A percentile compares a stretch with the other conserved stretches of the same genome.
Evolutionary conservation across 2,329 filamentous ascomycete species (phyloP).

Genomic region (Gremmenia infestans): DNA sequence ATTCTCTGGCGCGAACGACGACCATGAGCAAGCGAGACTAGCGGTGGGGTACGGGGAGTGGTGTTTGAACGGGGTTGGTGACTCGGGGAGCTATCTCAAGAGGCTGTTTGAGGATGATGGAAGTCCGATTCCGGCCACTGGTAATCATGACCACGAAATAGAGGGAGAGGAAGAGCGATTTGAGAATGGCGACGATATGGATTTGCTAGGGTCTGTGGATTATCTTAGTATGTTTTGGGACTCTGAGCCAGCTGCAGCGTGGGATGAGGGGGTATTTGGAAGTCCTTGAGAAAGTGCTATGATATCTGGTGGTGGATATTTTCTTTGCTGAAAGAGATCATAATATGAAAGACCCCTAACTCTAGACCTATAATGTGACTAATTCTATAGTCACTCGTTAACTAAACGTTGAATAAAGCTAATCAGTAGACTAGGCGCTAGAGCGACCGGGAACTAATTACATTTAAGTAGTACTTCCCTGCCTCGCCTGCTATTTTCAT

Average conservation of each 20-base stretch:
- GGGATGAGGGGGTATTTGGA: background rate
- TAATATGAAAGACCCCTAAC: too few relatives aligned
- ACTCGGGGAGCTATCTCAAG: background rate
- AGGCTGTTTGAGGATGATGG: conserved; percentile 2
- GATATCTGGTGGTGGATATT: too few relatives aligned
- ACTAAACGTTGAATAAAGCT: too few relatives aligned
- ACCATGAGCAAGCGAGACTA: background rate
- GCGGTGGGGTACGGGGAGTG: background rate
- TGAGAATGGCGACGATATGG: background rate
- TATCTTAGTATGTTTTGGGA: background rate
- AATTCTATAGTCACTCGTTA: too few relatives aligned
- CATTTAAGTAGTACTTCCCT: too few relatives aligned
- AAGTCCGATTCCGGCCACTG: background rate
- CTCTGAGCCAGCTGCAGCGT: background rate
- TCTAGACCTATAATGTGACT: too few relatives aligned
- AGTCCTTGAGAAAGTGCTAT: background rate
- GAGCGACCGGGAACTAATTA: too few relatives aligned
- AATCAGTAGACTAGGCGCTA: too few relatives aligned
- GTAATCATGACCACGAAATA: background rate
- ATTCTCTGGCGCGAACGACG: background rate
- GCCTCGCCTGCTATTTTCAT: too few relatives aligned
- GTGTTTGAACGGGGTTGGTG: background rate
- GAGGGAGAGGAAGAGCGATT: background rate
- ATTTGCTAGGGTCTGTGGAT: background rate
- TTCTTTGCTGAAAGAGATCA: too few relatives aligned